Evolutionary conservation across 2,329 filamentous ascomycete genomes (phyloP), one percentile per base, ranked within the genome.

Genomic region (Pseudonectria foliicola): DNA sequence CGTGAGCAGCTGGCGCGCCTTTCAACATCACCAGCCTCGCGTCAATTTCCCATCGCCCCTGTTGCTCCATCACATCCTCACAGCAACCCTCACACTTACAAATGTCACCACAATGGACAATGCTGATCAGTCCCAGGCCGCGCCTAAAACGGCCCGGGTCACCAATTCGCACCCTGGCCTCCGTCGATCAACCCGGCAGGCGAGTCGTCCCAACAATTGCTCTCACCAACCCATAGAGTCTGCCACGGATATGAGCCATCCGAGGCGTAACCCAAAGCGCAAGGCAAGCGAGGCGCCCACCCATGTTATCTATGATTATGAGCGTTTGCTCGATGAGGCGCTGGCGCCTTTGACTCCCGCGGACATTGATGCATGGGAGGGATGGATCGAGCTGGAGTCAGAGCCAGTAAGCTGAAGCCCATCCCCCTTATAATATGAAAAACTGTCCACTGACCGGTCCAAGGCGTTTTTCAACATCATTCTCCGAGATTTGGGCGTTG

Each of bases 381-480:
- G 82, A 15, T 90, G 83, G 78, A 74, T 81, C 38, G 88, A 95
- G 53, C 72, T 96, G 32, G 88, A 95, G 60, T 94, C 87, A 6
- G 88, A 95, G 43, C 89, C 89, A 7, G 86, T 87, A 61, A 61
- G 75, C 54, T n/a, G 14, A 7, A 27, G 3, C 11, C 12, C n/a
- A 7, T n/a, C 24, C 12, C 3, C 23, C 12, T n/a, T 21, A 29
- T 21, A 21, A 21, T 8, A 6, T 6, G 18, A 16, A 33, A 16
- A 16, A 16, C 24, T 15, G 14, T 13, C 29, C n/a, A 12, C 35
- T 47, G 16, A 43, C 16, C 12, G 13, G 7, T 8, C 4, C 3
- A 10, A 88, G 85, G 80, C 77, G 18, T 80, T 89, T 49, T 95
- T 96, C 67, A 92, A 88, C 50, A 77, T 79, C 26, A 90, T 96